A percentile compares a stretch with the other conserved stretches of the same genome.
phyloP scores from a whole-genome alignment of 1,139 yeast species.

The Kodamaea sp. region DNA sequence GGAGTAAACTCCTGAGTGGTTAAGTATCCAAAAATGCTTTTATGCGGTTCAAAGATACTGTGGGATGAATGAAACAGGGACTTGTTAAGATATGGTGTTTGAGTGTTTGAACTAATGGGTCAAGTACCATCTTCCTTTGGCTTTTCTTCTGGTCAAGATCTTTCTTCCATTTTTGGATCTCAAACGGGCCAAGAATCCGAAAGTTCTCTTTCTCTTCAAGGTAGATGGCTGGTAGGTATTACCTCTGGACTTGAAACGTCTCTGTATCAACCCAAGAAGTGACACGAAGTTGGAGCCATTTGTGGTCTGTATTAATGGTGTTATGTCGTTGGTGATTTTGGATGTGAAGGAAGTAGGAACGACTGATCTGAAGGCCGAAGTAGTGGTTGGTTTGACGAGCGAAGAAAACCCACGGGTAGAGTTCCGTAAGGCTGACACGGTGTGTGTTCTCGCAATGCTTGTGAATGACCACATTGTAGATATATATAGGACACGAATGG shows the following conservation, averaged over 20 bases:
- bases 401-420: constrained; percentile 18
- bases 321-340: constrained; percentile 5
- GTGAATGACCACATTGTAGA: constrained; percentile 15
- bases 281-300: constrained; percentile 23
- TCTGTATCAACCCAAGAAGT: constrained; percentile 45
- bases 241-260: constrained; percentile 87
- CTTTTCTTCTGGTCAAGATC: constrained; percentile 73
- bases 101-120: constrained; percentile 62
- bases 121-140: constrained; percentile 93
- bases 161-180: constrained; percentile 78
- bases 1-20: no score
- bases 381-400: constrained; percentile 18
- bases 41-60: no score
- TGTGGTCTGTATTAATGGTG: constrained; percentile 6
- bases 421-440: constrained; percentile 7
- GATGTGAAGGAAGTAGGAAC: constrained; percentile 3
- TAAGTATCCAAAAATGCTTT: no score
- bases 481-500: no score
- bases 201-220: constrained; percentile 81
- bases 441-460: constrained; percentile 8
- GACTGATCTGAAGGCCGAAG: constrained; percentile 4
- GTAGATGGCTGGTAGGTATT: constrained; percentile 95
- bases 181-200: constrained; percentile 90
- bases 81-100: no score
- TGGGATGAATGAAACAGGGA: no score